Base-by-base conservation (phyloP, 441 rosid genomes). In the Populus hybrid region DNA sequence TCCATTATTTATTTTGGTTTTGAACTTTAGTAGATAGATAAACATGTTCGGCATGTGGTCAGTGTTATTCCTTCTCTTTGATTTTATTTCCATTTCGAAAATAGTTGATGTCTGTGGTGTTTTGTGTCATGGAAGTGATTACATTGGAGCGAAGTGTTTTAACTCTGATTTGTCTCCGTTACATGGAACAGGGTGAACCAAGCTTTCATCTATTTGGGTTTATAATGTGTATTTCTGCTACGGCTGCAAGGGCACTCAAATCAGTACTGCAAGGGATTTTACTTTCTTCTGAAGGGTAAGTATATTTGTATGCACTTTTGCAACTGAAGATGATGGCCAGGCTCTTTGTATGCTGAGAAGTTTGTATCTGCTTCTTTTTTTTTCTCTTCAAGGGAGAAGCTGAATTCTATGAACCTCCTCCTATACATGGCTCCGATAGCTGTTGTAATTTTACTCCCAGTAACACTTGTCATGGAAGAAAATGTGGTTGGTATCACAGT, bases 251-350 rank as follows among this genome's bases (percentile, higher is more conserved):
- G 85, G 99, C 99, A 36, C 95, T 95, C 76, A 95, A 95, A 80
- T 93, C 99, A 57, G 99, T 95, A 77, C 84, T 95, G 72, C 98
- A 95, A 83, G 97, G 99, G 70, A 92, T 95, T 86, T 84, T 95
- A 84, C 97, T 95, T 81, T 92, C 99, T 70, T 92, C 97, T 42
- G 98, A 95, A 87, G 99, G 97, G 99, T 95, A 82, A 86, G 89
- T 70, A 70, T 66, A 21, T 28, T 82, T 81, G 23, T 79, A 18
- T 70, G 71, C 54, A 50, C 67, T 35, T 67, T 30, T 73, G 26
- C 32, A 18, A 11, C 11, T 78, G 23, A 8, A 59, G 21, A 24
- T 42, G 10, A 67, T 70, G 57, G 18, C 20, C 57, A 50, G 57
- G 20, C 8, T 50, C 57, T 50, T 50, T 50, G 57, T 50, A 50